These are phyloP conservation scores for Avena sativa DNA, from an alignment of 176 grass and related monocot genomes.

Conservation along the genomic window DNA sequence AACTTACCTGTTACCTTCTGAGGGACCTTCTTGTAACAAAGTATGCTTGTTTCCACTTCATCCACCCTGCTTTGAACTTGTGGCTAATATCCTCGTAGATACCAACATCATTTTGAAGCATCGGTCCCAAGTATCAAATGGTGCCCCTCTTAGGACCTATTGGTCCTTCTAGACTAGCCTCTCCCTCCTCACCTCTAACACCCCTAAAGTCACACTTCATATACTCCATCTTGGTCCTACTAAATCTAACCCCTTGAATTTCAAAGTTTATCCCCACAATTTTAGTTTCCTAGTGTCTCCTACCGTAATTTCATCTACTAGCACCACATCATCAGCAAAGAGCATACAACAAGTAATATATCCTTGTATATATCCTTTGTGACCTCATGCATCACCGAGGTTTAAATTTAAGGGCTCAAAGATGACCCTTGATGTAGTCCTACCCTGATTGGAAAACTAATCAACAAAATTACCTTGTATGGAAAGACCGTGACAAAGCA, in stretches of 20 bases:
- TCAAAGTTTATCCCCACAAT: background rate
- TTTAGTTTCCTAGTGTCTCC: background rate
- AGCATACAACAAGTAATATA: background rate
- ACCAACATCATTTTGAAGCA: background rate
- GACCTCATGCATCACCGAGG: too few species aligned
- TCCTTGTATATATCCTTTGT: background rate
- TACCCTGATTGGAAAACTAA: too few species aligned
- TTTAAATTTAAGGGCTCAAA: too few species aligned
- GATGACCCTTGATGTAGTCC: too few species aligned
- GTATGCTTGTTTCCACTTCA: background rate
- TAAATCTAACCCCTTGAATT: background rate
- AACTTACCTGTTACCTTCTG: background rate
- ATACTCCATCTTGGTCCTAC: background rate
- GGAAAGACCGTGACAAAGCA: too few species aligned
- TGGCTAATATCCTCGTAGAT: background rate
- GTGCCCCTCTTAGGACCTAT: background rate
- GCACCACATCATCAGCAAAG: background rate
- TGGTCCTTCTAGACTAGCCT: background rate
- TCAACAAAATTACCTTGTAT: too few species aligned
- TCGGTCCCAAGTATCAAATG: background rate
- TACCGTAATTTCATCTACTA: background rate
- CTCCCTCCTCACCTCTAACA: background rate
- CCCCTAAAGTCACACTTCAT: background rate
- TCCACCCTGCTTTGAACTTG: background rate
- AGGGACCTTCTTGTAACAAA: background rate